Base-by-base conservation (phyloP, 129 eudicot genomes). In the Deinandra increscens region DNA sequence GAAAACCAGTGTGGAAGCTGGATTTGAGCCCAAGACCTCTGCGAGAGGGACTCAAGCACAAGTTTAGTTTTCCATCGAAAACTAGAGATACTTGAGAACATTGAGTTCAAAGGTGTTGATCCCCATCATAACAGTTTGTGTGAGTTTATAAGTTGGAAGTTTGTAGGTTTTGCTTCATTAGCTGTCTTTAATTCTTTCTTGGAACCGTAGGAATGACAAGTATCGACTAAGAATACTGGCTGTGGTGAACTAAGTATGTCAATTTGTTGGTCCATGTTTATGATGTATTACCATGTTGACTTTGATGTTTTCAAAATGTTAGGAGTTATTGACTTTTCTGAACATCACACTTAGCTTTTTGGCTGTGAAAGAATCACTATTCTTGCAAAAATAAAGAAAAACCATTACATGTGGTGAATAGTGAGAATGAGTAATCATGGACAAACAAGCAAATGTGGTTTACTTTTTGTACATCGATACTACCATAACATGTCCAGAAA, bases 81-180 rank as follows among this genome's bases (percentile, higher is more conserved):
- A 8, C 10, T 29, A 31, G 22, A 5, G 48, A 29, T 66, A 0
- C 44, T 46, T n/a, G 4, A 13, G 44, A 46, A 67, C 46, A 48
- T 46, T 49, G 72, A 33, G 34, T 48, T 68, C 60, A 68, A 61
- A 68, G 15, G 51, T 63, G 68, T 63, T 63, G 22, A 41, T 23
- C 3, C 39, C 19, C 17, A 14, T 45, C 50, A 45, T 45, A 9
- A 23, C 9, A 62, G 5, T 18, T 9, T 3, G 38, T 62, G 15
- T 18, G 8, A 7, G 3, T 23, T 23, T 38, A 12, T 43, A 65
- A 45, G 23, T 22, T 42, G 39, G 39, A 42, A 13, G 19, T n/a
- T 44, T 3, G 33, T 65, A 22, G 55, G 56, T 66, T 45, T 6
- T 14, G 26, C 42, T 44, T 23, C 17, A 15, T 0, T 12, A 1